Evolutionary conservation across 1,284 basidiomycete species (phyloP), one percentile per base, ranked within the genome.

Genomic region (Anthracocystis setariae): DNA sequence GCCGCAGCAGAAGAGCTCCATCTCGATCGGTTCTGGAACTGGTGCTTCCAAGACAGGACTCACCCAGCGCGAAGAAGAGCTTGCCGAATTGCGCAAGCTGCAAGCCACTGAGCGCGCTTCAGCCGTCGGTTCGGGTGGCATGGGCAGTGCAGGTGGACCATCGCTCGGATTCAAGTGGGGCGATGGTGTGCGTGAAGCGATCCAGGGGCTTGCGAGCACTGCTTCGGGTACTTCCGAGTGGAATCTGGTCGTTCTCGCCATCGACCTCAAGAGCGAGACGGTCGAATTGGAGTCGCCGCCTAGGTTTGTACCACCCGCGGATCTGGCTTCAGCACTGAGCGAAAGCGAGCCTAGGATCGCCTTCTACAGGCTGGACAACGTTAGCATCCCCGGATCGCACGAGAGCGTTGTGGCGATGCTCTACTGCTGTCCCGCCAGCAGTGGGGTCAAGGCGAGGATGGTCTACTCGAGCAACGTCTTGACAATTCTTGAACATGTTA

Each of bases 391-490:
- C 18, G 46, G 57, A 8, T 65, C 61, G 39, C 51, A 50, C 43
- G 59, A 68, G 55, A 72, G 61, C 46, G 67, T 71, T 4, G 65
- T 78, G 12, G 74, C 72, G 8, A 68, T 75, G 64, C 74, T 78
- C 45, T 78, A 78, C 57, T 71, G 65, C 63, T 78, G 77, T 40
- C 77, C 77, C 3, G 51, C 61, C 0, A 56, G 55, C 12, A 77
- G 70, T 43, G 64, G 72, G 17, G 66, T 78, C 46, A 72, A 74
- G 43, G 53, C 67, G 27, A 48, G 73, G 25, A 78, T 78, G 77
- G 56, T 78, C 39, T 78, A 78, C 47, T 71, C 69, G 44, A 58
- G 55, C 58, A 77, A 77, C 45, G 61, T 78, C 33, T 48, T 76
- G 3, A 61, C 58, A 43, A 63, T 64, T 17, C 35, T 69, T 9